These are phyloP conservation scores for Phytophthora fragariae DNA, from an alignment of 352 stramenopile species.

Conservation along the genomic window DNA sequence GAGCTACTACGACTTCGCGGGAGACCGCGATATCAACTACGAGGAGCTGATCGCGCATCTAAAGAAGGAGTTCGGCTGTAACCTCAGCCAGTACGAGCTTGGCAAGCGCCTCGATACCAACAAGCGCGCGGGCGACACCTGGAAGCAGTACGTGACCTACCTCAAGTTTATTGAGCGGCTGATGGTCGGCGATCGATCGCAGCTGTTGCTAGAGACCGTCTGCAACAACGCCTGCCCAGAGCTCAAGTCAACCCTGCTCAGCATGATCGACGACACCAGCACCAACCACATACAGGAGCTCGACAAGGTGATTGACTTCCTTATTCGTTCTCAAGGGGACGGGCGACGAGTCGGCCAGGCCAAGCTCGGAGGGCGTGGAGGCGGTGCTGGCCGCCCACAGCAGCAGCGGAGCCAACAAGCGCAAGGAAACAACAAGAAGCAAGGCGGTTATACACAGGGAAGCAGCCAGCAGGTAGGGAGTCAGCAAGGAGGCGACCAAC, in stretches of 20 bases:
- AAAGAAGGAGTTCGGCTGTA: constrained; percentile 18
- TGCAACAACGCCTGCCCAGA: constrained; percentile 14
- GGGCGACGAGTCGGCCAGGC: not conserved
- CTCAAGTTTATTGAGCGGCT: constrained; percentile 16
- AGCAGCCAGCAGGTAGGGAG: not conserved
- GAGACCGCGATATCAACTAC: constrained; percentile 1
- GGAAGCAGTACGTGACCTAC: constrained; percentile 17
- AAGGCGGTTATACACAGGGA: not conserved
- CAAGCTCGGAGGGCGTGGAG: not conserved
- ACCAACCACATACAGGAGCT: constrained; percentile 8
- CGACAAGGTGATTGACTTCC: constrained; percentile 9
- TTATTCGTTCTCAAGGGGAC: not conserved
- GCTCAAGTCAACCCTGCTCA: constrained; percentile 17
- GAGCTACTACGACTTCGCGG: constrained; percentile 6
- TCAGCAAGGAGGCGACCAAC: not conserved
- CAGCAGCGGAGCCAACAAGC: not conserved
- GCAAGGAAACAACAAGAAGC: not conserved
- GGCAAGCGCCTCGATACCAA: constrained; percentile 5
- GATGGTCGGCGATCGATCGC: constrained; percentile 12
- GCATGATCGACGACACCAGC: constrained; percentile 2
- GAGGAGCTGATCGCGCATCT: constrained; percentile 2
- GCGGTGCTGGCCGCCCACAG: not conserved
- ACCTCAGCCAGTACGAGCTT: constrained; percentile 20
- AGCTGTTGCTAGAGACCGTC: constrained; percentile 14
- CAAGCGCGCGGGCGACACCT: constrained; percentile 12